A percentile compares a stretch with the other conserved stretches of the same genome.
Conservation (phyloP, 2,329 filamentous ascomycete species). For the Fonsecaea monophora region DNA sequence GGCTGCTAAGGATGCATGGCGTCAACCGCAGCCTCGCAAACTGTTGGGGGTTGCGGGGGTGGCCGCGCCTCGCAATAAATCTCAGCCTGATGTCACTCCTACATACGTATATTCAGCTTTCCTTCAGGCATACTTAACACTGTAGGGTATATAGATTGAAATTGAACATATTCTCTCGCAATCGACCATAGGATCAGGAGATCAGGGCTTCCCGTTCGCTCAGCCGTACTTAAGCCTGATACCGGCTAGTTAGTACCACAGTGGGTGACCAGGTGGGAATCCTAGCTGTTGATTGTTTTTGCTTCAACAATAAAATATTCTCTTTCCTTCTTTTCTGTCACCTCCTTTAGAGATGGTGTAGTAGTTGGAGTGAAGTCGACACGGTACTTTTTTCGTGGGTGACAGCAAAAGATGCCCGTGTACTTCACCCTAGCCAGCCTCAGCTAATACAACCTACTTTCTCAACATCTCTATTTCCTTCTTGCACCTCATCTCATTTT, state of each 20-base stretch:
- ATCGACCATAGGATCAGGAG: constrained; percentile 36
- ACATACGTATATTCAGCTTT: background rate
- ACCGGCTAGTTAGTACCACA: constrained; percentile 34
- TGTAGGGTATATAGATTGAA: background rate
- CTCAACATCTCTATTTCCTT: no score
- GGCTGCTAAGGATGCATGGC: background rate
- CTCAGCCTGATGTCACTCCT: background rate
- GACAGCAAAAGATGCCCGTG: no score
- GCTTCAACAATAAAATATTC: background rate
- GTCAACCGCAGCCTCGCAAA: background rate
- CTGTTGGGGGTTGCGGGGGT: background rate
- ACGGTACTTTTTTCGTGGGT: no score
- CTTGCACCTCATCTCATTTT: no score
- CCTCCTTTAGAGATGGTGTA: no score
- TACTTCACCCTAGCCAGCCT: no score
- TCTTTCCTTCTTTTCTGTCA: background rate
- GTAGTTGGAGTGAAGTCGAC: no score
- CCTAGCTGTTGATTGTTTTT: constrained; percentile 38
- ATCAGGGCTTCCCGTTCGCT: constrained; percentile 38
- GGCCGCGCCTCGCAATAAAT: background rate
- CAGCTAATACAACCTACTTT: no score
- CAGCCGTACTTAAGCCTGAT: constrained; percentile 35
- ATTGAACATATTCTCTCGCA: constrained; percentile 7
- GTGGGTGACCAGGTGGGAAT: constrained; percentile 30
- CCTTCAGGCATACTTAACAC: background rate